Percentiles rank a stretch among this genome's conserved stretches.
These are phyloP conservation scores for Castanea sativa DNA, from an alignment of 306 rosid species.

Conservation along the genomic window DNA sequence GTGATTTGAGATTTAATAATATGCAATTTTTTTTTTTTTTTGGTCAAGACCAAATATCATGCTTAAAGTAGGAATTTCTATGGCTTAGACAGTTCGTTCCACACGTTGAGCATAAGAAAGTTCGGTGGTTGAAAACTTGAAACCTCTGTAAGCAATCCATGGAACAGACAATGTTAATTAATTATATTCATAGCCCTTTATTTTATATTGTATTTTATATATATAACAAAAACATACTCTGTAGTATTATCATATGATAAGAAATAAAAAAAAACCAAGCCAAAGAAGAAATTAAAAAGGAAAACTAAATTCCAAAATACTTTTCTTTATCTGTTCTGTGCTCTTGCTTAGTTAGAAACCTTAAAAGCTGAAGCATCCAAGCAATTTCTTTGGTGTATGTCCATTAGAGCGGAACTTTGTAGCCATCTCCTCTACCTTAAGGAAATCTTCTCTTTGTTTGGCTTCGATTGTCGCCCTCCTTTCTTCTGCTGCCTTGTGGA, in stretches of 20 bases:
- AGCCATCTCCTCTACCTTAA: conserved; percentile 31
- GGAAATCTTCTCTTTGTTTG: conserved; percentile 7
- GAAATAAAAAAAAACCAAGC: neutral
- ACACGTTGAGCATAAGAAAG: neutral
- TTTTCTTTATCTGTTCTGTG: neutral
- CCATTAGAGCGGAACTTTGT: conserved; percentile 25
- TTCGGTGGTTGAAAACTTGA: too few species aligned
- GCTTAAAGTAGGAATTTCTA: neutral
- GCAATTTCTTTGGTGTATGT: conserved; percentile 16
- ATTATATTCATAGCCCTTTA: too few species aligned
- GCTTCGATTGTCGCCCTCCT: conserved; percentile 34
- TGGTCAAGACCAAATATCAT: neutral
- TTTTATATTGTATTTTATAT: neutral
- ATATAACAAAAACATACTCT: conserved; percentile 3
- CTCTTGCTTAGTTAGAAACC: neutral
- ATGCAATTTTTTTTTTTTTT: neutral
- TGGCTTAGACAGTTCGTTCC: neutral
- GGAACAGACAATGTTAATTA: too few species aligned
- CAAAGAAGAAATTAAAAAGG: neutral
- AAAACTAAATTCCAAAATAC: neutral
- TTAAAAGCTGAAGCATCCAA: conserved; percentile 27
- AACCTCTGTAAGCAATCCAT: too few species aligned
- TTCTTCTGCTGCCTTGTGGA: conserved; percentile 38
- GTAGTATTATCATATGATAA: neutral
- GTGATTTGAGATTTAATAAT: neutral